A percentile compares a stretch with the other conserved stretches of the same genome.
phyloP scores from a whole-genome alignment of 352 stramenopile genomes.

The Phytopythium sindhum region DNA sequence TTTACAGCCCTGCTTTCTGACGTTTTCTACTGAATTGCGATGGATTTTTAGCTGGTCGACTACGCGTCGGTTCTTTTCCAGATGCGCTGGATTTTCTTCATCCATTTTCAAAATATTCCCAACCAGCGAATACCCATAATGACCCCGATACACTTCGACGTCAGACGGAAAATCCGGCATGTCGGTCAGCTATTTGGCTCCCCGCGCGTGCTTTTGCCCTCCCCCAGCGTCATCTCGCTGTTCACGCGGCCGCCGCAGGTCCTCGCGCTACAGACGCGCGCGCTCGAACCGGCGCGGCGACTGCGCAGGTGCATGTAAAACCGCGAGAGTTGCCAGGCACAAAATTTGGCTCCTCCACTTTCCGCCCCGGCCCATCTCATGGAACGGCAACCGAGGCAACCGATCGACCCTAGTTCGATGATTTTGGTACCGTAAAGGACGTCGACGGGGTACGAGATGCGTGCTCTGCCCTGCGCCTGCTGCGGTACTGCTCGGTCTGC shows the following conservation, averaged over 20 bases:
- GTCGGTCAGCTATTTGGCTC: not conserved
- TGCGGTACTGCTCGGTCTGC: not conserved
- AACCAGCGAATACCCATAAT: not conserved
- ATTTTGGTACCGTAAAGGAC: not conserved
- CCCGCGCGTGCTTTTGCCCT: too few species aligned
- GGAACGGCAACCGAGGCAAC: not conserved
- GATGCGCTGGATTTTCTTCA: constrained; percentile 6
- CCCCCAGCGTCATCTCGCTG: too few species aligned
- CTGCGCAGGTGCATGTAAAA: constrained; percentile 1
- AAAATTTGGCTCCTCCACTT: constrained; percentile 2
- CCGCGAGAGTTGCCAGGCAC: not conserved
- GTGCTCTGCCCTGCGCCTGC: not conserved
- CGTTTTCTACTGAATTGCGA: not conserved
- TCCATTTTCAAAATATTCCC: constrained; percentile 1
- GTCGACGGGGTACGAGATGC: too few species aligned
- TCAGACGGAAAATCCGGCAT: constrained; percentile 8
- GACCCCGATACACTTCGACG: not conserved
- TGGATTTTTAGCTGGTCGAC: constrained; percentile 9
- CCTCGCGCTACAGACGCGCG: not conserved
- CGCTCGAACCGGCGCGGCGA: not conserved
- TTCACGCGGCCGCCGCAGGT: not conserved
- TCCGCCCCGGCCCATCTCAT: not conserved
- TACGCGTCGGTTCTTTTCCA: not conserved
- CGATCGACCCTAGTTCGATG: not conserved
- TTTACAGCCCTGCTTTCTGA: too few species aligned